Evolutionary conservation across 306 rosid genomes (phyloP).

Genomic region (Sesbania bispinosa): DNA sequence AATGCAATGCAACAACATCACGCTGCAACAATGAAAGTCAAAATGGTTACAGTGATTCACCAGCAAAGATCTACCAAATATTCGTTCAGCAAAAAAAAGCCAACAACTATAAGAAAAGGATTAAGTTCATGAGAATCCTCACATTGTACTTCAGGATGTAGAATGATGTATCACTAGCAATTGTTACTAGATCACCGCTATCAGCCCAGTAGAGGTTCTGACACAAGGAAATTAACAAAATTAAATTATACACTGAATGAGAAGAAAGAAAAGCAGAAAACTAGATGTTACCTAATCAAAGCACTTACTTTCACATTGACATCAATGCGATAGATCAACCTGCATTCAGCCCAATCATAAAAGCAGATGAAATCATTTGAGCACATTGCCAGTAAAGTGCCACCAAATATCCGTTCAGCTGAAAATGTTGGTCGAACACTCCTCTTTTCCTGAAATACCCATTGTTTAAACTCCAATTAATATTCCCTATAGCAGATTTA

Average conservation of each 20-base stretch:
- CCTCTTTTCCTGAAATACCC: slow-evolving; percentile 68
- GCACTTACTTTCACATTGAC: slow-evolving; percentile 77
- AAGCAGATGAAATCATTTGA: slow-evolving; percentile 93
- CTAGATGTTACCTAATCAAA: slow-evolving; percentile 14
- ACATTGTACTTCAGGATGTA: slow-evolving; percentile 95
- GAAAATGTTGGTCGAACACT: slow-evolving; percentile 86
- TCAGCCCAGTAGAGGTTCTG: slow-evolving; percentile 99
- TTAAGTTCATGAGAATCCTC: slow-evolving; percentile 39
- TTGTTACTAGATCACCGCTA: slow-evolving; percentile 90
- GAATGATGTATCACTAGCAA: slow-evolving; percentile 90
- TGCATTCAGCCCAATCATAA: slow-evolving; percentile 92
- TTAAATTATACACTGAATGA: not conserved
- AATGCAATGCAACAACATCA: slow-evolving; percentile 74
- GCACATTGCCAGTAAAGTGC: slow-evolving; percentile 81
- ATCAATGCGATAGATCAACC: slow-evolving; percentile 83
- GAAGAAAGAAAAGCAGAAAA: not conserved
- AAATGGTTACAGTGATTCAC: slow-evolving; percentile 12
- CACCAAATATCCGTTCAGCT: slow-evolving; percentile 73
- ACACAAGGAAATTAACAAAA: slow-evolving; percentile 4
- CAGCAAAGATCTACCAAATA: slow-evolving; percentile 20
- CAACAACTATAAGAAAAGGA: not conserved
- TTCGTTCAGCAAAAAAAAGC: slow-evolving; percentile 1
- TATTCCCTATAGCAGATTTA: not conserved
- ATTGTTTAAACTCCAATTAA: slow-evolving; percentile 12
- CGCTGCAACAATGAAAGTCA: slow-evolving; percentile 60